A percentile compares a stretch with the other conserved stretches of the same genome.
Conservation (phyloP, 371 early-diverging fungal genomes). For the Apophysomyces trapeziformis region DNA sequence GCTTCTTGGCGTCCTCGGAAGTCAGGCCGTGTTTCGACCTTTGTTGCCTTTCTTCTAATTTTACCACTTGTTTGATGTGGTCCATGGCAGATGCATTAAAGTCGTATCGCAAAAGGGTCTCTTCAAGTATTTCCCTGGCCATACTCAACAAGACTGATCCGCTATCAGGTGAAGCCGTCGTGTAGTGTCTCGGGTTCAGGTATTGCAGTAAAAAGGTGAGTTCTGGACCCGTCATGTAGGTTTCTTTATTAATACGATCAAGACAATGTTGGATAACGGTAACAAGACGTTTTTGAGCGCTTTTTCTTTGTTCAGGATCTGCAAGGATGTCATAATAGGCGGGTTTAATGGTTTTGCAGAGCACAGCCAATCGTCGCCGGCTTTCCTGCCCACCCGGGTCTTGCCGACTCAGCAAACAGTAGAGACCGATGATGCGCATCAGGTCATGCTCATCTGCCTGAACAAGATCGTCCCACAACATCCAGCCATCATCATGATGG, state of each 20-base stretch:
- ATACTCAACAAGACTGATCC: constrained; percentile 8
- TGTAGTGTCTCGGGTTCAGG: constrained; percentile 54
- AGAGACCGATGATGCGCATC: constrained; percentile 26
- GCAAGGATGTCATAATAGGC: constrained; percentile 37
- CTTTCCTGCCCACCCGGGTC: neutral
- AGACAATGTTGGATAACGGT: constrained; percentile 32
- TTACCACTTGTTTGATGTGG: constrained; percentile 41
- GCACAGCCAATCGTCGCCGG: constrained; percentile 21
- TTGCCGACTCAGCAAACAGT: constrained; percentile 25
- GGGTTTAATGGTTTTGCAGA: constrained; percentile 23
- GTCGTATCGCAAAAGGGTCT: constrained; percentile 1
- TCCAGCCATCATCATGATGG: constrained; percentile 24
- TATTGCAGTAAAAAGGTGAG: constrained; percentile 53
- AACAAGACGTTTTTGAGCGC: constrained; percentile 29
- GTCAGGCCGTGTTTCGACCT: constrained; percentile 15
- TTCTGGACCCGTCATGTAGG: constrained; percentile 51
- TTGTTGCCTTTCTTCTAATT: constrained; percentile 43
- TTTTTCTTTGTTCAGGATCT: constrained; percentile 30
- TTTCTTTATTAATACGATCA: constrained; percentile 22
- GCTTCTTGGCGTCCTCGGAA: constrained; percentile 31
- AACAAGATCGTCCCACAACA: constrained; percentile 27
- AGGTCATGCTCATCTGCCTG: constrained; percentile 4
- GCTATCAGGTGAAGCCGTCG: constrained; percentile 10
- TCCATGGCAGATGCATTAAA: constrained; percentile 33
- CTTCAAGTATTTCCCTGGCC: constrained; percentile 15